A percentile compares a stretch with the other conserved stretches of the same genome.
Conservation (phyloP, 129 eudicot genomes). For the Rutidosis leptorrhynchoides region DNA sequence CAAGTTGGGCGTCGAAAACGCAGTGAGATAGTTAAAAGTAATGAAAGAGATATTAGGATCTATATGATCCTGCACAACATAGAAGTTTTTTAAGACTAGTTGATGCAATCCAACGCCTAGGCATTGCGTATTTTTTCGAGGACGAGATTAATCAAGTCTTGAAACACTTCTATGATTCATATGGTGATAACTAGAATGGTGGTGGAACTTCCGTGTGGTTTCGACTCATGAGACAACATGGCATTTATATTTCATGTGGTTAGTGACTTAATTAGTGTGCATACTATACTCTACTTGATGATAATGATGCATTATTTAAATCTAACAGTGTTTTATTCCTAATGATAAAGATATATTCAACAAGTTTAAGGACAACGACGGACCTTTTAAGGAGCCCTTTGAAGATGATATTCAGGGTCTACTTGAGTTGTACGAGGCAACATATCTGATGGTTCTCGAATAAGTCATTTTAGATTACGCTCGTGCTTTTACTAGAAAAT, state of each 20-base stretch:
- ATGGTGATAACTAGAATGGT: background rate
- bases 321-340: background rate
- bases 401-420: background rate
- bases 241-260: background rate
- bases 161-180: background rate
- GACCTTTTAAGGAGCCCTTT: background rate
- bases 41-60: background rate
- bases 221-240: slow-evolving; percentile 6
- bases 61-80: background rate
- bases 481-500: background rate
- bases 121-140: background rate
- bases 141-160: background rate
- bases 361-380: background rate
- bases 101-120: background rate
- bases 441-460: background rate
- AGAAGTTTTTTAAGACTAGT: background rate
- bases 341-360: background rate
- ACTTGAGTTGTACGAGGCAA: background rate
- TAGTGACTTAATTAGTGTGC: no score
- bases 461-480: background rate
- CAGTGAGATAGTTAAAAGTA: background rate
- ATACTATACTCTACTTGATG: background rate
- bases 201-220: background rate
- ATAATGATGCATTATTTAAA: background rate
- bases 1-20: background rate